Evolutionary conservation across 148 eudicot species (phyloP), one percentile per base, ranked within the genome.

Genomic region (Rhododendron molle): DNA sequence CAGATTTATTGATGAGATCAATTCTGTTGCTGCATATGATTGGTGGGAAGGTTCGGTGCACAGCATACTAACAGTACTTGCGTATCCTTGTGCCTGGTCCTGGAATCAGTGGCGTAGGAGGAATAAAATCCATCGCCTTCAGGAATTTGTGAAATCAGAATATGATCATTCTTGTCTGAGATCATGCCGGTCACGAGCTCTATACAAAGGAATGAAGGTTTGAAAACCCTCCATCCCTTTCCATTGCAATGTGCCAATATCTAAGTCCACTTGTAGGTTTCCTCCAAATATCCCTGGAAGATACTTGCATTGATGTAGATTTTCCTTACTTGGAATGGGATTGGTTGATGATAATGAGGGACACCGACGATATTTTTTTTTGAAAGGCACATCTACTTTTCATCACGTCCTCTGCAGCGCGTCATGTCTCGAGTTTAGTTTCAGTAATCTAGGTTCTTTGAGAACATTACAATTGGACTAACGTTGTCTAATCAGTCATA

Each of bases 11-110:
- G 95, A 94, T 83, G 95, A 94, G 88, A 88, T 95, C 56, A 95
- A 95, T 86, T 94, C 96, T 46, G 92, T 94, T 87, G 98, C 98
- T 85, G 94, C 98, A 81, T 95, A 92, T 92, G 93, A 95, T 85
- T 95, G 98, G 98, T 95, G 98, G 98, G 98, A 95, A 91, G 98
- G 98, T 30, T 95, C 98, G 49, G 92, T 94, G 13, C 94, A 95
- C 85, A 94, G 95, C 83, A 94, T 95, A 87, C 98, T 95, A 62
- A 81, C 93, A 3, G 88, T 95, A 90, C 90, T 95, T 86, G 98
- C 98, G 84, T 93, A 94, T 90, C 98, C 98, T 83, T 95, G 95
- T 90, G 92, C 96, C 80, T 95, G 98, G 96, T 94, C 98, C 16
- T 95, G 96, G 96, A 95, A 94, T 88, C 98, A 95, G 86, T 95